Evolutionary conservation across 257 asterid species (phyloP), one percentile per base, ranked within the genome.

Genomic region (Prunella vulgaris): DNA sequence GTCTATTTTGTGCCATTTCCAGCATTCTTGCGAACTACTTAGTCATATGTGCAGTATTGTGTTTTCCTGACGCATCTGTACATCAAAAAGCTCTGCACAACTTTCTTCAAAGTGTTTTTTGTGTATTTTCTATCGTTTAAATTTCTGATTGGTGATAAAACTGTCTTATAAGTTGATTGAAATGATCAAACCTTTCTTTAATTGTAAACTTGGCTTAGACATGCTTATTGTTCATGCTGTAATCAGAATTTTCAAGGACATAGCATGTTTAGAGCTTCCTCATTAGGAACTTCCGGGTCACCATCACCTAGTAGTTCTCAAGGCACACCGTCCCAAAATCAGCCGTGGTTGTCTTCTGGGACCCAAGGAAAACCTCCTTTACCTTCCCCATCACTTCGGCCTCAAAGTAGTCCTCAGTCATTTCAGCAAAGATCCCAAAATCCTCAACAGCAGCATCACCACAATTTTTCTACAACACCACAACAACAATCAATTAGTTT

Each of bases 291-390:
- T 68, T 76, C 97, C 14, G 85, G 76, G 5, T 76, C 88, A 35
- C 86, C 87, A n/a, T 82, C 88, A 5, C 81, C 91, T 61, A 70
- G 76, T 73, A 75, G 64, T 77, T 76, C 86, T 57, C 97, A 85
- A 73, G 77, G 77, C 76, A 42, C 80, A 17, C 88, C 69, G 68
- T 7, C 80, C 72, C 97, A 81, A 72, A 93, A 82, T 68, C 97
- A 90, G 73, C 97, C 95, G 24, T 90, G 98, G 98, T 68, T 88
- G 62, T 80, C 90, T 66, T 80, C 97, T 66, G 90, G 86, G 68
- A 52, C 78, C 61, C 98, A 82, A 59, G 96, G 87, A 21, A 93
- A 84, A 74, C 96, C 93, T 33, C 96, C 96, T 64, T 60, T 86
- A 65, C 95, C 97, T 13, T 68, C 83, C 52, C 81, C 88, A 10